Conservation (phyloP, 768 basidiomycete genomes). For the Suillus weaverae region DNA sequence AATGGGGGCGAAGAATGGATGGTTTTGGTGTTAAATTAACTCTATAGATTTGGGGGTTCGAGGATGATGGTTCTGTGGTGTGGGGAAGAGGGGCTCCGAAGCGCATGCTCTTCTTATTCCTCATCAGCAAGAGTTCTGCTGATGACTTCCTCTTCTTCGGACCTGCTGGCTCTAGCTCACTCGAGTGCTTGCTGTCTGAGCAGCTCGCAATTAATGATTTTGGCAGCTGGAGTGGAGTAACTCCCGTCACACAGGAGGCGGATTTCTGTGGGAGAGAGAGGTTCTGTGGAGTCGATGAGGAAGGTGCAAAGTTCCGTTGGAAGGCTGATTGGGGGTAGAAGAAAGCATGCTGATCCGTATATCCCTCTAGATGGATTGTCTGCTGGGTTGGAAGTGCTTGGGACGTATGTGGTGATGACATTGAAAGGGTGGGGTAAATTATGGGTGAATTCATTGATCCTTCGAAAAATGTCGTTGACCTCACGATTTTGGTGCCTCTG, state of each 20-base stretch:
- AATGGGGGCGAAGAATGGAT: slow-evolving; percentile 27
- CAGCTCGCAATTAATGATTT: background rate
- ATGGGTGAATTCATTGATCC: background rate
- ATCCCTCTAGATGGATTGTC: slow-evolving; percentile 13
- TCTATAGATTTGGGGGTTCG: slow-evolving; percentile 9
- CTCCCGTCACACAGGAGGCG: background rate
- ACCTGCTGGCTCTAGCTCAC: background rate
- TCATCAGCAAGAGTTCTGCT: background rate
- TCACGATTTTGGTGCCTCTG: slow-evolving; percentile 5
- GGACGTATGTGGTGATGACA: background rate
- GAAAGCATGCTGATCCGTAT: slow-evolving; percentile 1
- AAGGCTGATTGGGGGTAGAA: slow-evolving; percentile 16
- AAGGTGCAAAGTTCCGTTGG: slow-evolving; percentile 14
- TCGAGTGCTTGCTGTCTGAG: background rate
- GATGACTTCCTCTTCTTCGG: background rate
- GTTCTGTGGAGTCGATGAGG: slow-evolving; percentile 3
- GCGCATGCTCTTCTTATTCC: no score
- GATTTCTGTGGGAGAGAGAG: background rate
- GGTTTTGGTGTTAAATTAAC: slow-evolving; percentile 14
- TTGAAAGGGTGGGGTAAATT: background rate
- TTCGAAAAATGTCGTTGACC: slow-evolving; percentile 15
- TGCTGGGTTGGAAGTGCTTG: slow-evolving; percentile 8
- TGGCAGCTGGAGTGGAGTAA: slow-evolving; percentile 3
- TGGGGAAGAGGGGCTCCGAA: background rate
- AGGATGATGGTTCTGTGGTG: background rate